Base-by-base conservation (phyloP, 176 grass and related monocot species). In the Dactylis glomerata region DNA sequence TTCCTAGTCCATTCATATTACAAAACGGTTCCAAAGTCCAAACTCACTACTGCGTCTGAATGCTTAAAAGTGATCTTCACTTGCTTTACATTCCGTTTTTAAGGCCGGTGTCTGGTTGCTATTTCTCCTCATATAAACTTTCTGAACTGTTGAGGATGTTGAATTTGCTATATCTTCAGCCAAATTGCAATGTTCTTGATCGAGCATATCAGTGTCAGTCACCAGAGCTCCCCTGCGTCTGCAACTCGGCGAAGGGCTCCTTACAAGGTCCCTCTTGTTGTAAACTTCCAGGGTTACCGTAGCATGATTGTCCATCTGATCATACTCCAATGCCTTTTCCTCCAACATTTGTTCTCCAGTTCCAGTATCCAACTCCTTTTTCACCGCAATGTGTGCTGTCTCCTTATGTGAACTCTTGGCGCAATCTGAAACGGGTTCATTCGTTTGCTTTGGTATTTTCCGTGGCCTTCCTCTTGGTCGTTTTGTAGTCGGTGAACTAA, bases 111-210 rank as follows among this genome's bases (percentile, higher is more conserved):
- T 54, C n/a, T 44, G 57, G 23, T 26, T 61, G 50, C 23, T 63
- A 82, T 50, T 86, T 81, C 90, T 92, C 75, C 81, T 85, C 55
- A 67, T 85, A 33, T 89, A 89, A 81, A 89, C 67, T 85, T 81
- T 89, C 36, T 62, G 71, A 61, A 75, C 65, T 15, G 47, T 26
- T 7, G 83, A 69, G 57, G 62, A 42, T 38, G 42, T 42, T 50
- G 58, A 24, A 3, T 68, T 86, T 57, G 75, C 74, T 63, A 38
- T 63, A 59, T 2, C 47, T 69, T 66, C 42, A 78, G 37, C 41
- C 34, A 11, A 46, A 22, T 65, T 81, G 74, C 2, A 68, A 62
- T 63, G 80, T 86, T 81, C 62, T 76, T 77, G 68, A 27, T 77
- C 37, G 1, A 22, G 26, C 28, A 85, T 30, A 78, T 57, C 36